Base-by-base conservation (phyloP, 2,329 filamentous ascomycete species). In the Penicillium sp. region DNA sequence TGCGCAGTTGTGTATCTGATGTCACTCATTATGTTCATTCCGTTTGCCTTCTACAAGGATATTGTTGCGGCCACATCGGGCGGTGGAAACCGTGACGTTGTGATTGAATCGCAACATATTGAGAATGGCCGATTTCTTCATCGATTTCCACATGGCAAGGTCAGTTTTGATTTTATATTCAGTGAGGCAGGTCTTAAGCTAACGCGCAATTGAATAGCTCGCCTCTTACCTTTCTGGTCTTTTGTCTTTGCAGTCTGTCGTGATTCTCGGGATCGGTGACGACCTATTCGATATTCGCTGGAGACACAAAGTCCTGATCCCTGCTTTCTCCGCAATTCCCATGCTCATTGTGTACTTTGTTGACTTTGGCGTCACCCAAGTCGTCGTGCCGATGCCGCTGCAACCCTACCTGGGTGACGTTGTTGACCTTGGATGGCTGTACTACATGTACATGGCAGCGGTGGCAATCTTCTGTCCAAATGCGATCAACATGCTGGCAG, bases 401-500 rank as follows among this genome's bases (percentile, higher is more conserved):
- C 89, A 92, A 70, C 86, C 86, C 16, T 95, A 94, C 70, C 81
- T 97, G 9, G 92, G 92, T 33, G 85, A 91, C 65, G 84, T 97
- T 48, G 82, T 97, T 72, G 87, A 97, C 72, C 84, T 97, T 8
- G 89, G 88, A 33, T 76, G 84, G 72, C 78, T 91, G 55, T 99
- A 99, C 83, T 99, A 99, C 78, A 79, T 88, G 70, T 99, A 97
- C 82, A 99, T 99, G 94, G 91, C 91, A 51, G 88, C 90, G 55
- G 84, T 99, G 65, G 90, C 93, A 72, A 99, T 99, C 75, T 99
- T 99, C 80, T 96, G 92, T 66, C 92, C 94, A 7, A 97, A 99
- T 78, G 92, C 91, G 75, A 99, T 99, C 84, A 99, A 99, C 80
- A 99, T 99, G 78, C 81, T 99, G n/a, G 94, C 94, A 0, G 94